A percentile compares a stretch with the other conserved stretches of the same genome.
Evolutionary conservation across 75 land plant species (phyloP).

Genomic region (Larix kaempferi): DNA sequence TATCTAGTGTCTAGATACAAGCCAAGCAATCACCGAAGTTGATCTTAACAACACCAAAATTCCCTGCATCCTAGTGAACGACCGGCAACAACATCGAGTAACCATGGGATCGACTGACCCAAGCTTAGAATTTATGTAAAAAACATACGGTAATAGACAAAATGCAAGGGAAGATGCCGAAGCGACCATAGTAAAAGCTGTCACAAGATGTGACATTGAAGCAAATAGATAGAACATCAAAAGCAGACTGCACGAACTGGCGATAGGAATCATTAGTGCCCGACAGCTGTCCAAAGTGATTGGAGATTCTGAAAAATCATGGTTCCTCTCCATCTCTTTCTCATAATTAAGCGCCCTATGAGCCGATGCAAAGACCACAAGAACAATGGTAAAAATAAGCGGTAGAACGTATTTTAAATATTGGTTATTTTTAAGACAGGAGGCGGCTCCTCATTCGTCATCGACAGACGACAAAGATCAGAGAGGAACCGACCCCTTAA

Average conservation of each 20-base stretch:
- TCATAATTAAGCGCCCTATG: constrained; percentile 74
- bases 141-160: constrained; percentile 64
- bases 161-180: constrained; percentile 76
- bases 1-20: constrained; percentile 90
- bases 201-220: constrained; percentile 83
- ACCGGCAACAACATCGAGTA: constrained; percentile 66
- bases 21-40: constrained; percentile 64
- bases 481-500: no score
- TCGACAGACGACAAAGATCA: no score
- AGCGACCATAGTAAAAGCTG: constrained; percentile 71
- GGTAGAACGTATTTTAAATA: no score
- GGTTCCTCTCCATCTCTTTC: constrained; percentile 75
- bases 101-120: constrained; percentile 60
- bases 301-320: constrained; percentile 78
- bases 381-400: constrained; percentile 66
- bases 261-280: constrained; percentile 88
- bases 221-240: constrained; percentile 95
- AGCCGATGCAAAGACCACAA: constrained; percentile 77
- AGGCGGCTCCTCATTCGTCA: no score
- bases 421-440: no score
- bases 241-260: constrained; percentile 85
- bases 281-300: constrained; percentile 83
- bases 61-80: constrained; percentile 55
- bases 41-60: constrained; percentile 41
- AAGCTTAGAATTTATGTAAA: constrained; percentile 34